phyloP scores from a whole-genome alignment of 306 rosid species.

The Medicago lupulina region DNA sequence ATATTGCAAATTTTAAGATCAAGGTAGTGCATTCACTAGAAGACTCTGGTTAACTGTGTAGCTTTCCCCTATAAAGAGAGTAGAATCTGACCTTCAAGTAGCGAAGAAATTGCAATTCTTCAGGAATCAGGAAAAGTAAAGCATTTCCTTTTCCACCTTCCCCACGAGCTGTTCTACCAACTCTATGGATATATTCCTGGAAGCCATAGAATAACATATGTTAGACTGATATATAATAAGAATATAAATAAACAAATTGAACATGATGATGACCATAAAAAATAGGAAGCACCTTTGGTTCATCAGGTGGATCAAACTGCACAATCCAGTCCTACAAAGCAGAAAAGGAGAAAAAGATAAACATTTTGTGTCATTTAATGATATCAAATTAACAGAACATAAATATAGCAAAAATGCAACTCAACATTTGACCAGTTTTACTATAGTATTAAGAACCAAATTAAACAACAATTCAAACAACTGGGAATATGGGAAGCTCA shows the following conservation, averaged over 20 bases:
- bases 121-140: conserved; percentile 80
- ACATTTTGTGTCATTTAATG: conserved; percentile 14
- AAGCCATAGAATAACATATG: conserved; percentile 25
- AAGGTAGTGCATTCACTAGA: conserved; percentile 22
- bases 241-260: conserved; percentile 10
- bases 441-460: background rate
- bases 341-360: conserved; percentile 19
- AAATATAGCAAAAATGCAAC: background rate
- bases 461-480: background rate
- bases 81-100: conserved; percentile 74
- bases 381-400: conserved; percentile 26
- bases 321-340: conserved; percentile 94
- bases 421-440: conserved; percentile 4
- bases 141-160: conserved; percentile 94
- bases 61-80: background rate
- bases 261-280: background rate
- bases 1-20: conserved; percentile 16
- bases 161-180: conserved; percentile 99
- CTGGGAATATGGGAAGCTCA: background rate
- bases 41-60: conserved; percentile 8
- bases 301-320: conserved; percentile 99
- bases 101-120: conserved; percentile 79
- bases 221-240: conserved; percentile 17
- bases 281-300: conserved; percentile 73
- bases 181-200: conserved; percentile 97